Conservation (phyloP, 805 yeast genomes). For the Kodamaea restingae region DNA sequence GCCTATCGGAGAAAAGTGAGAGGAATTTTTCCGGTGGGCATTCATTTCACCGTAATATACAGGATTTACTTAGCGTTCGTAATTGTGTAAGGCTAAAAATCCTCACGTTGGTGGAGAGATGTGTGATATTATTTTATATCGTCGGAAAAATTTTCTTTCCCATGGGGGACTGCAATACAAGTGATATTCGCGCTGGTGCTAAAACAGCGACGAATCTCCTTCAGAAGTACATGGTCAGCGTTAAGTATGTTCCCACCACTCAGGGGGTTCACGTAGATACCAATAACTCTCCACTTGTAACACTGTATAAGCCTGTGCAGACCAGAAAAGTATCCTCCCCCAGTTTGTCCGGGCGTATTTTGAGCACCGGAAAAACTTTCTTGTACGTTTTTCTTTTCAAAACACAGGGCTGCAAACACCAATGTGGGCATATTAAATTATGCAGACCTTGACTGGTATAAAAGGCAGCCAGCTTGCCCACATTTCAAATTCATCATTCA, state of each 20-base stretch:
- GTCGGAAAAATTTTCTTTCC: conserved; percentile 1
- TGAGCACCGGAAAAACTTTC: not conserved
- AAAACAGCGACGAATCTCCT: no score
- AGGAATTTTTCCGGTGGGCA: not conserved
- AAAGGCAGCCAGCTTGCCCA: not conserved
- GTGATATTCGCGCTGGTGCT: not conserved
- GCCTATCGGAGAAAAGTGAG: not conserved
- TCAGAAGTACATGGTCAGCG: no score
- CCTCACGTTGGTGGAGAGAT: not conserved
- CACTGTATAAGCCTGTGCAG: not conserved
- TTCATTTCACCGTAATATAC: not conserved
- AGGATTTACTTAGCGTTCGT: not conserved
- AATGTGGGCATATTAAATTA: not conserved
- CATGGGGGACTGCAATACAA: not conserved
- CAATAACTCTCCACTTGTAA: no score
- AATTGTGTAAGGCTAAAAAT: not conserved
- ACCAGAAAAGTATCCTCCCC: not conserved
- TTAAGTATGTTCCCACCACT: no score
- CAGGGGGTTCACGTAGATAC: no score
- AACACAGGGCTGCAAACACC: not conserved
- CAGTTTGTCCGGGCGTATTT: not conserved
- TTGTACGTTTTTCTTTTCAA: not conserved
- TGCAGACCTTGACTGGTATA: not conserved
- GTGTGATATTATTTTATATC: not conserved
- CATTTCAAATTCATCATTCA: not conserved